A percentile compares a stretch with the other conserved stretches of the same genome.
Conservation (phyloP, 768 basidiomycete species). For the Cyclocybe aegerita region DNA sequence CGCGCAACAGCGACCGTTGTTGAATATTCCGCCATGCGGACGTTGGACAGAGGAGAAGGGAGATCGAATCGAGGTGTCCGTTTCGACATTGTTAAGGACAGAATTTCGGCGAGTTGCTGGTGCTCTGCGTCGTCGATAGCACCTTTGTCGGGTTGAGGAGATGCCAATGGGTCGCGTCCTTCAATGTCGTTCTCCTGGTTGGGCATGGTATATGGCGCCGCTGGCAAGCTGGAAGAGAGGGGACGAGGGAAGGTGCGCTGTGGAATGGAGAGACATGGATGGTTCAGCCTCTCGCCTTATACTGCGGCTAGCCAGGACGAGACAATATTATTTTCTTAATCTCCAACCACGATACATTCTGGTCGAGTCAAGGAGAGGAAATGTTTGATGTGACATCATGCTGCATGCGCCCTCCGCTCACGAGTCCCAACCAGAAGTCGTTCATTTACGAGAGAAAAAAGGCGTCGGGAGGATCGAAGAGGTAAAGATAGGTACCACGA, state of each 20-base stretch:
- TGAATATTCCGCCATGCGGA: conserved; percentile 10
- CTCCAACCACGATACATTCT: no score
- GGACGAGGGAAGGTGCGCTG: no score
- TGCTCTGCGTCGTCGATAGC: conserved; percentile 1
- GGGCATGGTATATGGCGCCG: no score
- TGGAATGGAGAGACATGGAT: no score
- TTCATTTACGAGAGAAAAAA: conserved; percentile 2
- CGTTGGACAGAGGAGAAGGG: conserved; percentile 7
- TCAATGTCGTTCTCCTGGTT: no score
- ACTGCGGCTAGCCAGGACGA: no score
- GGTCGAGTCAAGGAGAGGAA: background rate
- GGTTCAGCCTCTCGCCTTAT: no score
- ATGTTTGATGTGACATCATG: background rate
- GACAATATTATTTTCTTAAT: no score
- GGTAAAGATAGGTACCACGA: conserved; percentile 12
- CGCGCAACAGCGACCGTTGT: conserved; percentile 14
- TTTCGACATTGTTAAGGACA: conserved; percentile 5
- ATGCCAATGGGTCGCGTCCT: no score
- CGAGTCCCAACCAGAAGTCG: background rate
- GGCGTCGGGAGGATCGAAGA: conserved; percentile 4
- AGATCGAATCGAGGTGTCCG: conserved; percentile 1
- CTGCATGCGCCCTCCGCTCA: background rate
- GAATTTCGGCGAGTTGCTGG: conserved; percentile 4
- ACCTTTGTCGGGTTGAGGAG: background rate
- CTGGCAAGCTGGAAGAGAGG: no score